Evolutionary conservation across 805 yeast genomes (phyloP).

Genomic region (Millerago galiae): DNA sequence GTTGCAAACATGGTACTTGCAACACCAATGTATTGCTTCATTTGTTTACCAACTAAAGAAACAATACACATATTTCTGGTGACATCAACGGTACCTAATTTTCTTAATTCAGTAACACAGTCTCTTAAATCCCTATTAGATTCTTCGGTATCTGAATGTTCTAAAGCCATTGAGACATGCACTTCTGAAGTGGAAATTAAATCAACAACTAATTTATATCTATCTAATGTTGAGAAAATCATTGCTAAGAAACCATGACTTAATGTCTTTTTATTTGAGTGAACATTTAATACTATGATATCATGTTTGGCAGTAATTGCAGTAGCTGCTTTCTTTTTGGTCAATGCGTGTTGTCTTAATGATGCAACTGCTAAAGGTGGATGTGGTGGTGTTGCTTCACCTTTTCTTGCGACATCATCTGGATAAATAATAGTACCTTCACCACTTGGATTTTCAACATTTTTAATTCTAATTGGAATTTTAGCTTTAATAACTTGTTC

Average conservation of each 20-base stretch:
- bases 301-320: conserved; percentile 95
- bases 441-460: conserved; percentile 91
- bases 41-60: conserved; percentile 92
- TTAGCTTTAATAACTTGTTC: conserved; percentile 95
- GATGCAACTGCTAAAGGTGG: conserved; percentile 71
- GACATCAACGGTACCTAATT: conserved; percentile 84
- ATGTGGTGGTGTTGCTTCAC: conserved; percentile 90
- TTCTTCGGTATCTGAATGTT: conserved; percentile 62
- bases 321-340: conserved; percentile 68
- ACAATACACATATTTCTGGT: conserved; percentile 85
- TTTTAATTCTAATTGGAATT: conserved; percentile 94
- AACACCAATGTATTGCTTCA: conserved; percentile 94
- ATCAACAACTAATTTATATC: conserved; percentile 82
- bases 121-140: conserved; percentile 45
- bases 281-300: conserved; percentile 87
- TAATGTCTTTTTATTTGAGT: conserved; percentile 86
- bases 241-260: conserved; percentile 94
- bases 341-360: conserved; percentile 32
- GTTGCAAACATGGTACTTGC: conserved; percentile 97
- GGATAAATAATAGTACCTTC: conserved; percentile 93
- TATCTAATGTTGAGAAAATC: conserved; percentile 81
- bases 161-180: conserved; percentile 96
- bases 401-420: conserved; percentile 76
- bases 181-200: conserved; percentile 96
- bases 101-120: conserved; percentile 73